phyloP scores from a whole-genome alignment of 2,329 filamentous ascomycete species.

The Colletotrichum orbiculare region DNA sequence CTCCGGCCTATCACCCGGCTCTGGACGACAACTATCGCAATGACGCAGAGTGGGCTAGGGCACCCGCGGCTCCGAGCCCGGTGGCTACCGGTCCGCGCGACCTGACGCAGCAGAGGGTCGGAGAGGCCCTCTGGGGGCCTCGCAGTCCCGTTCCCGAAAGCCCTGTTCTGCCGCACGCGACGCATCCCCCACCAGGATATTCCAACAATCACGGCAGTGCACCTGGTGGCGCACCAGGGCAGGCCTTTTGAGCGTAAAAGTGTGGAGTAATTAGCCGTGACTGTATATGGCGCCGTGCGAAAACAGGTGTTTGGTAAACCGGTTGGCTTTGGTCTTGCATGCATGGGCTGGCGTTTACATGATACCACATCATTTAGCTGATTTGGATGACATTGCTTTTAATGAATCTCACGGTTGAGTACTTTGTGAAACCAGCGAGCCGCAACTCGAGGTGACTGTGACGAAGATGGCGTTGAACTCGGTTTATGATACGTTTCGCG shows the following conservation, averaged over 20 bases:
- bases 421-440: too few relatives aligned
- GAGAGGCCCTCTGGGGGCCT: constrained; percentile 48
- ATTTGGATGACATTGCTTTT: constrained; percentile 23
- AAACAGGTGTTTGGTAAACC: constrained; percentile 8
- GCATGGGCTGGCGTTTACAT: constrained; percentile 34
- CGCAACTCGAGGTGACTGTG: too few relatives aligned
- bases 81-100: constrained; percentile 38
- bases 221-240: constrained; percentile 4
- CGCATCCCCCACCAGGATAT: neutral
- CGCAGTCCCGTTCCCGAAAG: constrained; percentile 24
- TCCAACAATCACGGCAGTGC: constrained; percentile 1
- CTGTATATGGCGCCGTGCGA: neutral
- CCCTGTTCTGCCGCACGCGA: constrained; percentile 11
- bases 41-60: neutral
- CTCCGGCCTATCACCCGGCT: neutral
- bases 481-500: too few relatives aligned
- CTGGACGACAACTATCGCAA: constrained; percentile 30
- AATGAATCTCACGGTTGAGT: constrained; percentile 1
- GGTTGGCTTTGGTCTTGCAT: constrained; percentile 13
- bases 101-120: constrained; percentile 46
- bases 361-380: constrained; percentile 36
- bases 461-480: too few relatives aligned
- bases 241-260: neutral
- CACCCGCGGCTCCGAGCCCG: constrained; percentile 5
- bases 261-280: too few relatives aligned